These are phyloP conservation scores for Cordia subcordata DNA, from an alignment of 257 asterid genomes.

Conservation along the genomic window DNA sequence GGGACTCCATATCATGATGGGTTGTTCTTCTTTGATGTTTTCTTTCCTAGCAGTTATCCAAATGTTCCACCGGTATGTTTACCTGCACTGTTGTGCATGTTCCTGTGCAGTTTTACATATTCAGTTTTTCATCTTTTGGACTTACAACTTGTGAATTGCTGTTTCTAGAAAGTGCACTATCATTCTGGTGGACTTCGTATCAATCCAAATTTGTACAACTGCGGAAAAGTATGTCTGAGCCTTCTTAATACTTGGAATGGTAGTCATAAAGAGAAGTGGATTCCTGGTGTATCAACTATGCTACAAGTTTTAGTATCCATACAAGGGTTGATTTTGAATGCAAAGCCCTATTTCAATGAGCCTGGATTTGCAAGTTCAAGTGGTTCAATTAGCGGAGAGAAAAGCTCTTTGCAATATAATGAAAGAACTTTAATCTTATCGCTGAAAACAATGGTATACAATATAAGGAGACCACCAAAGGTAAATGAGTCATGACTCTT, in stretches of 20 bases:
- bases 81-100: neutral
- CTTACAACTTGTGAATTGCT: conserved; percentile 1
- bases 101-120: neutral
- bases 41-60: conserved; percentile 28
- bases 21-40: conserved; percentile 31
- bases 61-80: conserved; percentile 22
- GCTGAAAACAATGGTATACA: conserved; percentile 27
- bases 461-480: conserved; percentile 10
- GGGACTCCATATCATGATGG: conserved; percentile 40
- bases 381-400: conserved; percentile 6
- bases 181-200: conserved; percentile 29
- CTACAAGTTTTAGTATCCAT: conserved; percentile 34
- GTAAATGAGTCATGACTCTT: neutral
- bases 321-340: conserved; percentile 32
- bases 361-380: conserved; percentile 22
- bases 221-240: conserved; percentile 37
- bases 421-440: conserved; percentile 15
- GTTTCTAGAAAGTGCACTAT: conserved; percentile 22
- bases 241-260: conserved; percentile 38
- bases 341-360: conserved; percentile 33
- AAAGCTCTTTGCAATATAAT: conserved; percentile 17
- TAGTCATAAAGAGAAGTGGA: conserved; percentile 21
- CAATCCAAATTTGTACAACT: conserved; percentile 28
- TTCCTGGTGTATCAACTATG: conserved; percentile 23
- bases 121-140: neutral